Percentiles rank a stretch among this genome's conserved stretches.
These are phyloP conservation scores for Forsythia viridissima DNA, from an alignment of 257 asterid genomes.

Conservation along the genomic window DNA sequence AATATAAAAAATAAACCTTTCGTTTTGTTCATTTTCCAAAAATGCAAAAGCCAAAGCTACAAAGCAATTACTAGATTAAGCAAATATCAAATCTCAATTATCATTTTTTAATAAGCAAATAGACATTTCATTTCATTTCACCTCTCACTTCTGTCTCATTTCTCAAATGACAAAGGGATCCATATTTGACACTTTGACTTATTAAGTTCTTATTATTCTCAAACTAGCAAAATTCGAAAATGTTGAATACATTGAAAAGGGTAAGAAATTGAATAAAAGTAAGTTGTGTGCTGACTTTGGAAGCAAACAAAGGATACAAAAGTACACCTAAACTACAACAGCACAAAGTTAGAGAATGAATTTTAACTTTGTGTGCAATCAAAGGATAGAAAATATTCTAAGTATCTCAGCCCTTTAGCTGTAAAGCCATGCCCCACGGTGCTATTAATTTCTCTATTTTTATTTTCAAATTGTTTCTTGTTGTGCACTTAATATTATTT, in stretches of 20 bases:
- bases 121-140: too few species aligned
- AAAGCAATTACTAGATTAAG: too few species aligned
- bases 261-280: background rate
- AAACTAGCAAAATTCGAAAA: too few species aligned
- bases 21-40: too few species aligned
- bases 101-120: too few species aligned
- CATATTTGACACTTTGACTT: too few species aligned
- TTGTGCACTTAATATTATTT: background rate
- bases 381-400: conserved; percentile 17
- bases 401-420: conserved; percentile 28
- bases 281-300: conserved; percentile 20
- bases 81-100: too few species aligned
- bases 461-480: conserved; percentile 23
- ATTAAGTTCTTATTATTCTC: too few species aligned
- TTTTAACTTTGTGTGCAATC: conserved; percentile 30
- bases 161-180: too few species aligned
- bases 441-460: background rate
- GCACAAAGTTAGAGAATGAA: background rate
- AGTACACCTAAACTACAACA: background rate
- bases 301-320: conserved; percentile 33
- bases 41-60: too few species aligned
- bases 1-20: too few species aligned
- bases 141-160: too few species aligned
- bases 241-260: background rate
- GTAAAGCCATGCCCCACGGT: conserved; percentile 40